These are phyloP conservation scores for Alternaria infectoria DNA, from an alignment of 2,329 filamentous ascomycete species.

Conservation along the genomic window DNA sequence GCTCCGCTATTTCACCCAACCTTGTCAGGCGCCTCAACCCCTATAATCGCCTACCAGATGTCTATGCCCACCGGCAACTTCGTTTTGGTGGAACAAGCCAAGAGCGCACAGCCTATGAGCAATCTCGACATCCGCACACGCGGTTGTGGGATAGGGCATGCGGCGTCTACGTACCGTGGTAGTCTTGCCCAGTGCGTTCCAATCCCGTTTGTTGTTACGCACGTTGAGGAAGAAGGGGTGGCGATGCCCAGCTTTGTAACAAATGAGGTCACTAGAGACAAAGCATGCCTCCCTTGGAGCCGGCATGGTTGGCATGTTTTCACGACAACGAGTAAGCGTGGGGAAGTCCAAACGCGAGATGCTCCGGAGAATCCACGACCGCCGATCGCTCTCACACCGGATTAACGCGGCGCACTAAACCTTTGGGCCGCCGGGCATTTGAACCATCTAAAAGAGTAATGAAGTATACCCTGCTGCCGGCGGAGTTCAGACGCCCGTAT, in stretches of 20 bases:
- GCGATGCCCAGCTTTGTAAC: neutral
- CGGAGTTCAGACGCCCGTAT: slow-evolving; percentile 37
- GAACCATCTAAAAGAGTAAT: slow-evolving; percentile 25
- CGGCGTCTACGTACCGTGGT: slow-evolving; percentile 19
- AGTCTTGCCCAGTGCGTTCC: slow-evolving; percentile 9
- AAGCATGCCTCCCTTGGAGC: neutral
- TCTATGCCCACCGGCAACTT: neutral
- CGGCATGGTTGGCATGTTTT: slow-evolving; percentile 8
- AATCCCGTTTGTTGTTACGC: slow-evolving; percentile 19
- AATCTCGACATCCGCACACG: slow-evolving; percentile 12
- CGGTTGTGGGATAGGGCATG: slow-evolving; percentile 5
- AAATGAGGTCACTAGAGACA: slow-evolving; percentile 1
- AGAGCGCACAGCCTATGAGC: slow-evolving; percentile 18
- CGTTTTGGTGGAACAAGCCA: slow-evolving; percentile 20
- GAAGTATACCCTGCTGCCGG: slow-evolving; percentile 33
- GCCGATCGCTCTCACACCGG: slow-evolving; percentile 21
- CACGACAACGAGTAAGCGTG: slow-evolving; percentile 11
- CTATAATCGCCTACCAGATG: slow-evolving; percentile 14
- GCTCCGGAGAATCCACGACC: slow-evolving; percentile 18
- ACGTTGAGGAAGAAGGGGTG: slow-evolving; percentile 12
- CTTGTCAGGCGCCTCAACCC: slow-evolving; percentile 20
- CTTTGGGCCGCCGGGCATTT: slow-evolving; percentile 34
- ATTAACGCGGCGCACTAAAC: slow-evolving; percentile 19
- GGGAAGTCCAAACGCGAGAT: slow-evolving; percentile 22
- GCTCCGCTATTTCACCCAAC: slow-evolving; percentile 27